phyloP scores from a whole-genome alignment of 129 eudicot species.

The Arctium lappa region DNA sequence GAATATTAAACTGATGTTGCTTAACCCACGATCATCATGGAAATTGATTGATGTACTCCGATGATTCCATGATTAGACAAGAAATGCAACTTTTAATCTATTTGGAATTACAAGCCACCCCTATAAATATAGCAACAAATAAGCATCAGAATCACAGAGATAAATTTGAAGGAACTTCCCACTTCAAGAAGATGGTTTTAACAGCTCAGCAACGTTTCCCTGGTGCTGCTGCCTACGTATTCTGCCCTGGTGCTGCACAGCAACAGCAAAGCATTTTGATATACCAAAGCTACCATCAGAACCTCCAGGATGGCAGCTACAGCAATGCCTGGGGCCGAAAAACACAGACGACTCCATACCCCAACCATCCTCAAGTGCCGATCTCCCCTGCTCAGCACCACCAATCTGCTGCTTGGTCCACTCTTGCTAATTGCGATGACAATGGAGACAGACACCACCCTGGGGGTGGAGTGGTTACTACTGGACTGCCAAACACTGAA shows the following conservation, averaged over 20 bases:
- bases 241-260: constrained; percentile 13
- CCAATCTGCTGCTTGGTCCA: background rate
- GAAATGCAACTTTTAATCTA: constrained; percentile 22
- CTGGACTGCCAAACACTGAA: background rate
- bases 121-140: constrained; percentile 15
- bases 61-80: constrained; percentile 7
- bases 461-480: background rate
- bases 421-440: background rate
- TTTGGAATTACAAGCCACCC: constrained; percentile 9
- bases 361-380: background rate
- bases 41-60: background rate
- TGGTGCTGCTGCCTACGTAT: background rate
- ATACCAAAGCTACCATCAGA: background rate
- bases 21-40: background rate
- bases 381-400: background rate
- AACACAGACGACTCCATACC: background rate
- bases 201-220: background rate
- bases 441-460: constrained; percentile 5
- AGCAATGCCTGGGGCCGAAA: background rate
- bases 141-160: background rate
- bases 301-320: background rate
- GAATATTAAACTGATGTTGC: background rate
- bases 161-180: background rate
- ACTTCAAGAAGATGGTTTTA: constrained; percentile 28
- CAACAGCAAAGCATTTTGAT: constrained; percentile 10